Percentiles rank a stretch among this genome's conserved stretches.
Conservation (phyloP, 2,329 filamentous ascomycete species). For the Colletotrichum theobromicola region DNA sequence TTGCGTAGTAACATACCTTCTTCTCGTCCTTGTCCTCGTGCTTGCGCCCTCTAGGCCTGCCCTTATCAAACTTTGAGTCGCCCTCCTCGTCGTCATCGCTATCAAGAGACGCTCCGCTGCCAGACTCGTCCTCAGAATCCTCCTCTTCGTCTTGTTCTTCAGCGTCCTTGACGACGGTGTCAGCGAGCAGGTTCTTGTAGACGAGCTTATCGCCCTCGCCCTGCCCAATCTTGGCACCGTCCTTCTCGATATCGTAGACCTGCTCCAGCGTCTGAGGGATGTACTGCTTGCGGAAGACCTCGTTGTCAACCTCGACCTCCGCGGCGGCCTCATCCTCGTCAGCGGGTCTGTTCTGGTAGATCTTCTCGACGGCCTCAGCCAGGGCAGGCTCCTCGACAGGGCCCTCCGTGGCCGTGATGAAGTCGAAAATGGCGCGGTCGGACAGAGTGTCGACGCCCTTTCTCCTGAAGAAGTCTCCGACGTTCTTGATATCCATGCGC, state of each 20-base stretch:
- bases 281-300: conserved; percentile 95
- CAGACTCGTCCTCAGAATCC: conserved; percentile 48
- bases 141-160: conserved; percentile 41
- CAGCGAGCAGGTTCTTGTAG: conserved; percentile 84
- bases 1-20: conserved; percentile 53
- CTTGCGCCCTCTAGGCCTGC: conserved; percentile 76
- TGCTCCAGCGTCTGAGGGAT: conserved; percentile 96
- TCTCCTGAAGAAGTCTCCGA: conserved; percentile 88
- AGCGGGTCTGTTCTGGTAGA: conserved; percentile 64
- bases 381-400: conserved; percentile 67
- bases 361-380: conserved; percentile 64
- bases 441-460: conserved; percentile 82
- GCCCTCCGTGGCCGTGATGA: conserved; percentile 71
- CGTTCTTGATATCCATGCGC: conserved; percentile 98
- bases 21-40: conserved; percentile 94
- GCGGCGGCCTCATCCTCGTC: conserved; percentile 57
- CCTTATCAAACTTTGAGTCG: conserved; percentile 67
- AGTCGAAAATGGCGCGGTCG: conserved; percentile 83
- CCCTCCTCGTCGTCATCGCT: conserved; percentile 49
- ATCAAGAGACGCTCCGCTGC: conserved; percentile 52
- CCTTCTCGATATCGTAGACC: conserved; percentile 94
- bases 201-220: conserved; percentile 80
- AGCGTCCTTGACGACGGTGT: conserved; percentile 56
- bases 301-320: conserved; percentile 78
- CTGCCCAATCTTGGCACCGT: conserved; percentile 76